Evolutionary conservation across 345 rosid genomes (phyloP), one percentile per base, ranked within the genome.

Genomic region (Syzygium aromaticum): DNA sequence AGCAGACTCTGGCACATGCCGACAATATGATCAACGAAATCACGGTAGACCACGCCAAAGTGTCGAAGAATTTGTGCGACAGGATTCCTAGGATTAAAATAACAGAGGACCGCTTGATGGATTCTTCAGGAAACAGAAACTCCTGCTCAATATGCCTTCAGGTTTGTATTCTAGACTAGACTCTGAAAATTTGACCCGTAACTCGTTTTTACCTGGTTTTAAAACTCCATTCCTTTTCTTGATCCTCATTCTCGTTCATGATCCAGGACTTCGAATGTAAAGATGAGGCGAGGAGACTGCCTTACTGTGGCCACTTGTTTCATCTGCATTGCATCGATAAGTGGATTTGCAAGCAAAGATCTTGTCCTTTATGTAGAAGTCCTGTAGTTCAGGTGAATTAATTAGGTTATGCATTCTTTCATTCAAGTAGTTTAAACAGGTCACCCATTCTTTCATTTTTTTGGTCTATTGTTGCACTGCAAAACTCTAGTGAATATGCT

Each of bases 111-210:
- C 84, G 86, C 85, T 54, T 82, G 14, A 77, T 84, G 84, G 92
- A 91, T 19, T 38, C 89, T 3, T 87, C 86, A 3, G 67, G 90
- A 90, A 85, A 88, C 30, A 88, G 89, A 84, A 33, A 86, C 25
- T 87, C 86, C 87, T 93, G 94, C 54, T 85, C 93, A 12, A 87
- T 93, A 77, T 93, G 94, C 87, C 94, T 93, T 52, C 92, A 91
- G 94, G 93, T 93, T 59, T 52, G 85, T 49, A 11, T 80, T 53
- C 53, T 33, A 33, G 80, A 33, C 46, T 8, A 67, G 67, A 85
- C 38, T 5, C 8, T 8, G 52, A 54, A 2, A 56, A 54, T 57
- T 85, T 1, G 14, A 56, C 46, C 46, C 23, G 0, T 0, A 46
- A 17, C 80, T 67, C 0, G 25, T 33, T 33, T 30, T 33, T 67